phyloP scores from a whole-genome alignment of 2,329 filamentous ascomycete genomes.

The Delphinella strobiligena region DNA sequence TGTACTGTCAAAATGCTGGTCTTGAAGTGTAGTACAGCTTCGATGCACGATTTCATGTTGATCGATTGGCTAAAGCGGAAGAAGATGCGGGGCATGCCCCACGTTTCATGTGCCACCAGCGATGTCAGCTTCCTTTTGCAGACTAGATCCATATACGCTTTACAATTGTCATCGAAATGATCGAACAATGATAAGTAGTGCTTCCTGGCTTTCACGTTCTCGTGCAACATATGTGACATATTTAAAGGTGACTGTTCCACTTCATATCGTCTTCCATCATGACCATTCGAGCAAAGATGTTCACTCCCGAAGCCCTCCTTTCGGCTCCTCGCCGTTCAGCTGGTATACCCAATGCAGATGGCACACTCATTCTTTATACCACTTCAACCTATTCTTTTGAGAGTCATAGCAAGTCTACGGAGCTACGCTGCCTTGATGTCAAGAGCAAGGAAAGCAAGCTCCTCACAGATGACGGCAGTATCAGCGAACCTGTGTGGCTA shows the following conservation, averaged over 20 bases:
- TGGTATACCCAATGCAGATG: conserved; percentile 56
- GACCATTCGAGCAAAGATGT: conserved; percentile 58
- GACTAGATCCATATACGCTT: conserved; percentile 1
- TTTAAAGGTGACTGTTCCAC: too few relatives aligned
- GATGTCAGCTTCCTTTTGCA: background rate
- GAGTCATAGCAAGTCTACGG: conserved; percentile 53
- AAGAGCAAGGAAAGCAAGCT: conserved; percentile 51
- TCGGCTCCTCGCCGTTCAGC: conserved; percentile 61
- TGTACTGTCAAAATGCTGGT: too few relatives aligned
- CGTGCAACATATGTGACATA: too few relatives aligned
- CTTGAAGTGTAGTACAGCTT: too few relatives aligned
- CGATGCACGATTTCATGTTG: too few relatives aligned
- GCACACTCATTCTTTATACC: conserved; percentile 53
- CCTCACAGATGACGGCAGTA: conserved; percentile 52
- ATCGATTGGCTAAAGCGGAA: too few relatives aligned
- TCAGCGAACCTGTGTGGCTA: conserved; percentile 67
- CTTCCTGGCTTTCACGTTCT: too few relatives aligned
- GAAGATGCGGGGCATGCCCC: background rate
- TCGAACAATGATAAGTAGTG: too few relatives aligned
- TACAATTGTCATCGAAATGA: background rate
- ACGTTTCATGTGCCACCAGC: background rate
- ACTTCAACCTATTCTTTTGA: conserved; percentile 72
- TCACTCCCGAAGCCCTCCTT: conserved; percentile 67
- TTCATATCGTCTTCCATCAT: conserved; percentile 34
- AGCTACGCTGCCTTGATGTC: conserved; percentile 62